phyloP scores from a whole-genome alignment of 805 yeast species.

The Candida namnaoensis region DNA sequence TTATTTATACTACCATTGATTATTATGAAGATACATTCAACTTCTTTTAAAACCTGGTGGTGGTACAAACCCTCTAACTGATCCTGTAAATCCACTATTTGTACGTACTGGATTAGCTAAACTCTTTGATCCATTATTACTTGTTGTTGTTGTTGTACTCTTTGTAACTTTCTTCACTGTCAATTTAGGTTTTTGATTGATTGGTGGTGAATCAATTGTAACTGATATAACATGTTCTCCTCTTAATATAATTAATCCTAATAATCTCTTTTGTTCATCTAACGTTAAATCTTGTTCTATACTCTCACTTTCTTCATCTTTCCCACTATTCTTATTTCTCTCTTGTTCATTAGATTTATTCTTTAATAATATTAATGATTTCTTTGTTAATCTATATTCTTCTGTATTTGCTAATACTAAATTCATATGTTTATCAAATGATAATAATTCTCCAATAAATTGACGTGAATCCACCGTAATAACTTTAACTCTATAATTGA shows the following conservation, averaged over 20 bases:
- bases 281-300: constrained; percentile 17
- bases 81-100: constrained; percentile 19
- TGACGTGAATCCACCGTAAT: constrained; percentile 71
- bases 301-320: constrained; percentile 22
- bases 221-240: constrained; percentile 78
- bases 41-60: constrained; percentile 34
- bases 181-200: constrained; percentile 16
- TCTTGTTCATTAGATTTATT: constrained; percentile 7
- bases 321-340: constrained; percentile 16
- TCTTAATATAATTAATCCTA: constrained; percentile 78
- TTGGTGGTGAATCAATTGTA: constrained; percentile 22
- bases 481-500: constrained; percentile 67
- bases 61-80: constrained; percentile 36
- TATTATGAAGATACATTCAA: too few relatives aligned
- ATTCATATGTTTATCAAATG: constrained; percentile 88
- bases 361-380: constrained; percentile 29
- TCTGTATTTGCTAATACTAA: constrained; percentile 77
- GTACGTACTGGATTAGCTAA: constrained; percentile 18
- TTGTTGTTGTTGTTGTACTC: not conserved
- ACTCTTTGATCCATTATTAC: constrained; percentile 2
- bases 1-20: too few relatives aligned
- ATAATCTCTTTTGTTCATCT: constrained; percentile 56
- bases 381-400: constrained; percentile 70
- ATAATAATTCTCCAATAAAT: constrained; percentile 70
- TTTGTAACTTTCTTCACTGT: constrained; percentile 18